Conservation (phyloP, 139 green algal genomes). For the Spirogloea muscicola region DNA sequence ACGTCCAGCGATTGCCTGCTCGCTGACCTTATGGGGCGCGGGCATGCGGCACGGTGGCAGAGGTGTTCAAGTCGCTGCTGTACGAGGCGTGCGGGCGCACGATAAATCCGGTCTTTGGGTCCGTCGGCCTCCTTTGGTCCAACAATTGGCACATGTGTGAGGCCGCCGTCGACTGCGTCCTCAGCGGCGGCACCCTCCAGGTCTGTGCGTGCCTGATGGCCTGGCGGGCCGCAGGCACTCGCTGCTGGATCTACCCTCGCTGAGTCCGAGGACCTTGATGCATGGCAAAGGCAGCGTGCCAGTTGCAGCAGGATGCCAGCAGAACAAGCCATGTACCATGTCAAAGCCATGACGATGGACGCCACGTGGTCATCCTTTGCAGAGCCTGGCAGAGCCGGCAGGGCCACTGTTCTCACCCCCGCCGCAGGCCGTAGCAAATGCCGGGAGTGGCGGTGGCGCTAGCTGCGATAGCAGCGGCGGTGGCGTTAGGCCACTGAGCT, state of each 20-base stretch:
- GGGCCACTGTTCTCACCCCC: not conserved
- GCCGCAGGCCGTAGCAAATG: not conserved
- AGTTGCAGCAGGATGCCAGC: not conserved
- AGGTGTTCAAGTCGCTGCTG: slow-evolving; percentile 45
- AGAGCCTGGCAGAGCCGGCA: not conserved
- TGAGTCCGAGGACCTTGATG: not conserved
- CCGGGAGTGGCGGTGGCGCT: not conserved
- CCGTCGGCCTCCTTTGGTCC: slow-evolving; percentile 29
- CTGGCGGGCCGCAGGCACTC: not conserved
- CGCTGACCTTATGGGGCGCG: too few species aligned
- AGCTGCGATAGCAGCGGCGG: too few species aligned
- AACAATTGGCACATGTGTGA: slow-evolving; percentile 39
- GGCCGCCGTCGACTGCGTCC: slow-evolving; percentile 37
- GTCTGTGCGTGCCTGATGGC: not conserved
- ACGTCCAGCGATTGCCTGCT: too few species aligned
- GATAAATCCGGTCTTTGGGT: slow-evolving; percentile 42
- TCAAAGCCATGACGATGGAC: not conserved
- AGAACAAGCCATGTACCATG: not conserved
- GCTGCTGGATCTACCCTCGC: not conserved
- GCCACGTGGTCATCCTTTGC: not conserved
- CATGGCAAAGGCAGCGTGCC: not conserved
- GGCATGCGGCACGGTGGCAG: slow-evolving; percentile 4
- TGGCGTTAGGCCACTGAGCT: too few species aligned
- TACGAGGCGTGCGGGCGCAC: slow-evolving; percentile 45
- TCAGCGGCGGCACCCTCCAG: slow-evolving; percentile 25